These are phyloP conservation scores for Juglanconis sp. DNA, from an alignment of 2,329 filamentous ascomycete species.

Conservation along the genomic window DNA sequence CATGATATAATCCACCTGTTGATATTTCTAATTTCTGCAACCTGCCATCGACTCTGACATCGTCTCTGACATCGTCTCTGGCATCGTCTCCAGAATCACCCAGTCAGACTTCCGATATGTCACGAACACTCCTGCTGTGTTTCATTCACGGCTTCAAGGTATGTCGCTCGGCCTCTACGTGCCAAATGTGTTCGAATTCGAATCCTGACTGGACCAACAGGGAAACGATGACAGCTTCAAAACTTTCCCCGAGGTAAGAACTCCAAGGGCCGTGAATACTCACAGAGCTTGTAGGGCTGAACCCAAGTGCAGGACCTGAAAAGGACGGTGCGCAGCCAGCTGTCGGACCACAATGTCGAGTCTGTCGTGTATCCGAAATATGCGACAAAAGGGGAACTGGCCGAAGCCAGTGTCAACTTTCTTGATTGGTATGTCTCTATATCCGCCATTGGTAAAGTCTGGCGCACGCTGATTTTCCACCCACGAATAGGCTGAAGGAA, in stretches of 20 bases:
- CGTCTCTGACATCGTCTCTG: neutral
- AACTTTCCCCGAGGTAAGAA: constrained; percentile 54
- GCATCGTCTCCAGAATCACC: neutral
- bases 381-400: constrained; percentile 68
- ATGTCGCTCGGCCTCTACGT: neutral
- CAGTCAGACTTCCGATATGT: constrained; percentile 27
- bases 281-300: neutral
- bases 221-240: constrained; percentile 68
- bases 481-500: constrained; percentile 65
- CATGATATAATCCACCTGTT: too few species aligned
- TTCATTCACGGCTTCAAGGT: constrained; percentile 74
- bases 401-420: constrained; percentile 42
- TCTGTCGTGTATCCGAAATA: constrained; percentile 68
- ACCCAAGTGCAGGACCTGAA: constrained; percentile 49
- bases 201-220: constrained; percentile 30
- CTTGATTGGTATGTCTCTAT: constrained; percentile 44
- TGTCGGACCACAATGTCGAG: constrained; percentile 59
- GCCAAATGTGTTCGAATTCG: neutral
- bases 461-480: neutral
- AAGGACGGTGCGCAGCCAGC: constrained; percentile 52
- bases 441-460: neutral
- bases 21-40: neutral
- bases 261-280: neutral
- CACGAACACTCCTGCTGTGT: constrained; percentile 62
- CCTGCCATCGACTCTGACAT: neutral